These are phyloP conservation scores for Cocos nucifera DNA, from an alignment of 176 grass and related monocot genomes.

Conservation along the genomic window DNA sequence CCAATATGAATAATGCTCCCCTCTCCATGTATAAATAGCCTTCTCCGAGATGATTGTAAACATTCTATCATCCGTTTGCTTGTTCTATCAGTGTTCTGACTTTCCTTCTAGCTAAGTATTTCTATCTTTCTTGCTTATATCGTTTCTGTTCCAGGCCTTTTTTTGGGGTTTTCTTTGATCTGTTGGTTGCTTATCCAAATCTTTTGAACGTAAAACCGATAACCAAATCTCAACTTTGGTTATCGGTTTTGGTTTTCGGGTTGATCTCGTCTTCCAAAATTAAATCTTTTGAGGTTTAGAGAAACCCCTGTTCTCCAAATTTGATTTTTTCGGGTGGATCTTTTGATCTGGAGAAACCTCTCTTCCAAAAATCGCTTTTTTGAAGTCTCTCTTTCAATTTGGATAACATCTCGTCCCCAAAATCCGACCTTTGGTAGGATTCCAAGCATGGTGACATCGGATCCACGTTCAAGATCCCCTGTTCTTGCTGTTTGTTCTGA, in stretches of 20 bases:
- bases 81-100: neutral
- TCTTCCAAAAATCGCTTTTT: too few species aligned
- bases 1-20: neutral
- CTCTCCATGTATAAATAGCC: too few species aligned
- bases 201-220: too few species aligned
- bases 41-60: too few species aligned
- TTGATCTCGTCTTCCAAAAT: conserved; percentile 10
- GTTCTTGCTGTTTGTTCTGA: too few species aligned
- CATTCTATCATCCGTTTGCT: too few species aligned
- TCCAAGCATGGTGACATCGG: neutral
- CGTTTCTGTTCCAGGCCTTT: neutral
- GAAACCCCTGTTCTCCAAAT: neutral
- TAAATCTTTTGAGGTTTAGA: neutral
- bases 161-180: conserved; percentile 2
- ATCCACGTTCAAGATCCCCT: too few species aligned
- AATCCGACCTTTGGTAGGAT: conserved; percentile 7
- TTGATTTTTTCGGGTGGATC: neutral
- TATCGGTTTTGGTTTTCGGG: neutral
- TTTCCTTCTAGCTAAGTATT: conserved; percentile 27
- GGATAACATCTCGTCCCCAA: neutral
- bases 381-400: too few species aligned
- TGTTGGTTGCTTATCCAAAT: too few species aligned
- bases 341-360: neutral
- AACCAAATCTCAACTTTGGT: too few species aligned
- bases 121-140: conserved; percentile 3